Evolutionary conservation across 2,329 filamentous ascomycete genomes (phyloP).

Genomic region (Paracoccidioides brasiliensis): DNA sequence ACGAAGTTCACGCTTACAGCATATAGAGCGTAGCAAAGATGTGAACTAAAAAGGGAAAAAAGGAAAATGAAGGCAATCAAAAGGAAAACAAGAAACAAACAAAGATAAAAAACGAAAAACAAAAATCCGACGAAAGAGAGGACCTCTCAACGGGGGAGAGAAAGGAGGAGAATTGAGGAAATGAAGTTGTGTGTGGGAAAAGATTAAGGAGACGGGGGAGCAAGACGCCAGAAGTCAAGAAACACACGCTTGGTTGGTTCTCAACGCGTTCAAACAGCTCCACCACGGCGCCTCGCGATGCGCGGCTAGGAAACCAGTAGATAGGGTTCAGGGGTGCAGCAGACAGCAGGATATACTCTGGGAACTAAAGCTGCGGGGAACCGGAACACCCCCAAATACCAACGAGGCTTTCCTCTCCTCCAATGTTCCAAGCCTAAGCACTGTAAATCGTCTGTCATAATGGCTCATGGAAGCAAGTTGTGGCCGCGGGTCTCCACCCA

Average conservation of each 20-base stretch:
- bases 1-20: neutral
- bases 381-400: neutral
- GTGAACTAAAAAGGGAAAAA: neutral
- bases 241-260: conserved; percentile 1
- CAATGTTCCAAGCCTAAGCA: neutral
- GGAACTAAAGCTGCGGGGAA: neutral
- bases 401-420: neutral
- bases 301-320: neutral
- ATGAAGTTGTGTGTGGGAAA: neutral
- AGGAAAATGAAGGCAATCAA: neutral
- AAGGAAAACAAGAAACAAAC: neutral
- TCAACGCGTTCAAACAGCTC: conserved; percentile 3
- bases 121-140: neutral
- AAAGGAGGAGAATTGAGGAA: neutral
- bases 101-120: neutral
- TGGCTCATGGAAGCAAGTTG: neutral
- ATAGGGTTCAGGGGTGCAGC: neutral
- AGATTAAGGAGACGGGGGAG: neutral
- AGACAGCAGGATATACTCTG: neutral
- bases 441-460: too few relatives aligned
- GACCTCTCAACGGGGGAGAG: neutral
- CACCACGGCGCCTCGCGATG: conserved; percentile 2
- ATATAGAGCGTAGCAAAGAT: neutral
- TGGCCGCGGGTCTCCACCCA: too few relatives aligned
- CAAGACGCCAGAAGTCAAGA: neutral